These are phyloP conservation scores for Cryphonectria japonica DNA, from an alignment of 2,329 filamentous ascomycete species.

Conservation along the genomic window DNA sequence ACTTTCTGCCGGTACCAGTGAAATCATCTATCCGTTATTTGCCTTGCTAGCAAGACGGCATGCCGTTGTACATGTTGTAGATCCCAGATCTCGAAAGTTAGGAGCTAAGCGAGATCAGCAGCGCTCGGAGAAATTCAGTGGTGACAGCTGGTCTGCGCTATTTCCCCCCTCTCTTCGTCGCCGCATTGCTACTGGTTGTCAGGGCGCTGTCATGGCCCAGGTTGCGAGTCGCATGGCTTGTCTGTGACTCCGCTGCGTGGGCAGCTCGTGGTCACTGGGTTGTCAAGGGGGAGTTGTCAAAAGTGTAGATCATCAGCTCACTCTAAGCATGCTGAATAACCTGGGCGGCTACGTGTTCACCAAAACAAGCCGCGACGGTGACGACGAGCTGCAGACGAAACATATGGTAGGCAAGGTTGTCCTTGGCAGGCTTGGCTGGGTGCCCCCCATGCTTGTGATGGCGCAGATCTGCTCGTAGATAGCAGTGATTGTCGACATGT, in stretches of 20 bases:
- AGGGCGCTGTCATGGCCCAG: background rate
- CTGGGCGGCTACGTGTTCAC: background rate
- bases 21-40: background rate
- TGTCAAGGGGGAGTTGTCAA: background rate
- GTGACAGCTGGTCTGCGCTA: background rate
- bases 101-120: background rate
- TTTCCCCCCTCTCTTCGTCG: background rate
- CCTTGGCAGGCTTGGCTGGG: slow-evolving; percentile 2
- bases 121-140: background rate
- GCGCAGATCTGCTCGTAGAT: background rate
- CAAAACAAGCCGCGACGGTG: background rate
- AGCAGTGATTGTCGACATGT: slow-evolving; percentile 4
- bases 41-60: background rate
- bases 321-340: background rate
- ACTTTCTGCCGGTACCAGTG: background rate
- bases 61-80: background rate
- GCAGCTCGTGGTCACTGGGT: background rate
- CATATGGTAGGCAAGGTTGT: background rate
- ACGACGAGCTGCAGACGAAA: background rate
- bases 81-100: background rate
- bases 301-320: slow-evolving; percentile 3
- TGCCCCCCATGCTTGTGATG: background rate
- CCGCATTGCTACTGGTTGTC: background rate
- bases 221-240: background rate
- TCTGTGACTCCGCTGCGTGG: background rate